Evolutionary conservation across 2,329 filamentous ascomycete species (phyloP).

Genomic region (Chalaropsis thielavioides): DNA sequence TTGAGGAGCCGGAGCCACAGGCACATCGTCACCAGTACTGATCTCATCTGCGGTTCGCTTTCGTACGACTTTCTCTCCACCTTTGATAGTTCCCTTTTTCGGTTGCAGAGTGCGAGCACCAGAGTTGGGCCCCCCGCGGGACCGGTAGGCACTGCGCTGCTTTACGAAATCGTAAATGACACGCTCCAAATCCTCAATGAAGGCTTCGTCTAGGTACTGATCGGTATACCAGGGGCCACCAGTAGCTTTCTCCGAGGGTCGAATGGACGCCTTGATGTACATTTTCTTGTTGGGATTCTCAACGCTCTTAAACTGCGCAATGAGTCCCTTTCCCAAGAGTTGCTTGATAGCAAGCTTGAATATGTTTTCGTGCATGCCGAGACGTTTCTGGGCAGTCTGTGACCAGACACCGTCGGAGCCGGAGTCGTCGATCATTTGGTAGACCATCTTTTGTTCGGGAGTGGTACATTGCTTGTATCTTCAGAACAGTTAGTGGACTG

Average conservation of each 20-base stretch:
- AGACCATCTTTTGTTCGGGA: slow-evolving; percentile 72
- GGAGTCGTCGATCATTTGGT: slow-evolving; percentile 74
- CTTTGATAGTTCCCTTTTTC: slow-evolving; percentile 42
- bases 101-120: slow-evolving; percentile 32
- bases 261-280: slow-evolving; percentile 80
- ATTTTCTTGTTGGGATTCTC: slow-evolving; percentile 85
- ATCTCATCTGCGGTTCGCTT: slow-evolving; percentile 35
- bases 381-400: slow-evolving; percentile 63
- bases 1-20: slow-evolving; percentile 23
- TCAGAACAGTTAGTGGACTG: slow-evolving; percentile 3
- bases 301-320: slow-evolving; percentile 82
- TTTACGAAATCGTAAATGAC: slow-evolving; percentile 63
- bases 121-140: slow-evolving; percentile 24
- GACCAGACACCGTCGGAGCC: slow-evolving; percentile 83
- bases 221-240: slow-evolving; percentile 93
- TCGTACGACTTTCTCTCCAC: slow-evolving; percentile 30
- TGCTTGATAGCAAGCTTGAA: slow-evolving; percentile 72
- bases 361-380: slow-evolving; percentile 70
- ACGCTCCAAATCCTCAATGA: slow-evolving; percentile 63
- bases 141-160: slow-evolving; percentile 53
- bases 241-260: slow-evolving; percentile 76
- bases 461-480: slow-evolving; percentile 46
- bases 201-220: slow-evolving; percentile 73
- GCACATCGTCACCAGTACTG: slow-evolving; percentile 21
- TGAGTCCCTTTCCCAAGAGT: slow-evolving; percentile 66